Percentiles rank a stretch among this genome's conserved stretches.
Evolutionary conservation across 805 yeast species (phyloP).

Genomic region (Pichia ethanolica): DNA sequence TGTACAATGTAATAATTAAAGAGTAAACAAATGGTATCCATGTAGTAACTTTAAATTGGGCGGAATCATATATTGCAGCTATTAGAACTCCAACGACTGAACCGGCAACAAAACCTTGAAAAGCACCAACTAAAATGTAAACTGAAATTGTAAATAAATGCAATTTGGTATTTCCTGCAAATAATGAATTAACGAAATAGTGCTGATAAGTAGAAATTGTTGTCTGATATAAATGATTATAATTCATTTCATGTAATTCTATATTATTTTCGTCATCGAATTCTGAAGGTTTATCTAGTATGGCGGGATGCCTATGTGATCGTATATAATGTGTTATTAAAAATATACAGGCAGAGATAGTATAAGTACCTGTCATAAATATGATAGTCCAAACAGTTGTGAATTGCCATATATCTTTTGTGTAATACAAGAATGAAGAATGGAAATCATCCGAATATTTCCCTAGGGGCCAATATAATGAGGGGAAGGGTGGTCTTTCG

Average conservation of each 20-base stretch:
- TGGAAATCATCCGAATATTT: conserved; percentile 27
- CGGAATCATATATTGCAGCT: conserved; percentile 71
- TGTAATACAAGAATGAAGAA: conserved; percentile 56
- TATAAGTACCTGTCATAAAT: conserved; percentile 54
- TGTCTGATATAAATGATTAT: background rate
- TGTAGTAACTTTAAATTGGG: conserved; percentile 80
- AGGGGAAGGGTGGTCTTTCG: conserved; percentile 70
- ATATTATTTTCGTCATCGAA: background rate
- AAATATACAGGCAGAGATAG: conserved; percentile 58
- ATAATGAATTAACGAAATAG: conserved; percentile 3
- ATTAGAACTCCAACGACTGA: conserved; percentile 69
- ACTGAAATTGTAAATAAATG: conserved; percentile 36
- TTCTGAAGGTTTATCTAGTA: background rate
- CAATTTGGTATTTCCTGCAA: conserved; percentile 10
- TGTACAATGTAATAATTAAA: conserved; percentile 55
- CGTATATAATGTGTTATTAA: conserved; percentile 39
- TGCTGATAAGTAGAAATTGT: conserved; percentile 4
- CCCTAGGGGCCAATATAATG: conserved; percentile 63
- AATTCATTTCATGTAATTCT: conserved; percentile 3
- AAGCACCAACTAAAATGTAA: conserved; percentile 48
- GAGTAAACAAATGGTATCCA: conserved; percentile 93
- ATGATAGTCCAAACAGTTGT: conserved; percentile 78
- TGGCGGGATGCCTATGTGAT: conserved; percentile 9
- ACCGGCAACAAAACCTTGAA: conserved; percentile 66
- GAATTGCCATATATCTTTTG: conserved; percentile 72